Conservation (phyloP, 306 rosid genomes). For the Ormosia semicastrata region DNA sequence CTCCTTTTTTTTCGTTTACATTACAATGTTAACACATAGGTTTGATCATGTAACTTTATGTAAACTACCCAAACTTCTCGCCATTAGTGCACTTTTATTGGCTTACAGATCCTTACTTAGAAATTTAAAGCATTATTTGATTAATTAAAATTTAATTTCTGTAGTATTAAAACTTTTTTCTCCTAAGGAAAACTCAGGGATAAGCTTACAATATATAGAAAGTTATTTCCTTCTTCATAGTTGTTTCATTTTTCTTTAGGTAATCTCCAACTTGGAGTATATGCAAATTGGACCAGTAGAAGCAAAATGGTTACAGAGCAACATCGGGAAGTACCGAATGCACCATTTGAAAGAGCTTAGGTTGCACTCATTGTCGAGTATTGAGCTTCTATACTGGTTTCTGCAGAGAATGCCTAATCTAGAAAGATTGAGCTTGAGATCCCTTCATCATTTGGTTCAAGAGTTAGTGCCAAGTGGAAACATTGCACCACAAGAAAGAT, state of each 20-base stretch:
- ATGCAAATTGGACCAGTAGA: background rate
- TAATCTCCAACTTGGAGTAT: background rate
- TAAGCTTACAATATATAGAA: too few relatives aligned
- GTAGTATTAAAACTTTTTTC: too few relatives aligned
- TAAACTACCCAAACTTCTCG: too few relatives aligned
- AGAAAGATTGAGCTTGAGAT: background rate
- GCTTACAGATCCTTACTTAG: too few relatives aligned
- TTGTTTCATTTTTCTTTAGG: background rate
- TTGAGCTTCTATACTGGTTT: background rate
- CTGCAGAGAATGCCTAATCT: constrained; percentile 27
- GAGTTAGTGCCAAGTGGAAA: background rate
- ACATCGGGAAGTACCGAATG: background rate
- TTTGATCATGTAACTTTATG: too few relatives aligned
- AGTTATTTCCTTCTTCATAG: too few relatives aligned
- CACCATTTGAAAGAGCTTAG: background rate
- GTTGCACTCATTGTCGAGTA: background rate
- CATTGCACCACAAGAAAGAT: background rate
- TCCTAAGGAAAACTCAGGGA: too few relatives aligned
- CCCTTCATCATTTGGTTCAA: background rate
- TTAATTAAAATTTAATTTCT: too few relatives aligned
- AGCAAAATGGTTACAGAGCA: background rate
- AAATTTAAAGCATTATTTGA: too few relatives aligned
- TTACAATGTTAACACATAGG: too few relatives aligned
- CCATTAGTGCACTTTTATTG: too few relatives aligned
- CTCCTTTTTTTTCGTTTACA: too few relatives aligned